Evolutionary conservation across 1,284 basidiomycete genomes (phyloP).

Genomic region (Gomphus bonarii): DNA sequence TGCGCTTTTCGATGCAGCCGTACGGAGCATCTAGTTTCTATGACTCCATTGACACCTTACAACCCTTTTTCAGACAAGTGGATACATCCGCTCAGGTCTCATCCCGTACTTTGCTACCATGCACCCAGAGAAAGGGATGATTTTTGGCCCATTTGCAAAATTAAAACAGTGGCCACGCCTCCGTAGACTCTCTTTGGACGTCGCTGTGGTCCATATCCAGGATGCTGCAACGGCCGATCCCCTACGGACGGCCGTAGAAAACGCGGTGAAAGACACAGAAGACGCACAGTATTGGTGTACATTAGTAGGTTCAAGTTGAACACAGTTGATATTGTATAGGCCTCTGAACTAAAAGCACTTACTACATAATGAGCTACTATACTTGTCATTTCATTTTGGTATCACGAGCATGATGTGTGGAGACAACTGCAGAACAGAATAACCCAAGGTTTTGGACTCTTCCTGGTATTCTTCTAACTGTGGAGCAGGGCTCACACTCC

Average conservation of each 20-base stretch:
- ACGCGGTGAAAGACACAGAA: constrained; percentile 28
- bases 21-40: constrained; percentile 15
- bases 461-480: no score
- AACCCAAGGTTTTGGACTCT: no score
- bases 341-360: background rate
- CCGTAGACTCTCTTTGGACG: constrained; percentile 13
- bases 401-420: no score
- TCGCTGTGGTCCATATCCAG: background rate
- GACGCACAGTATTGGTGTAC: constrained; percentile 35
- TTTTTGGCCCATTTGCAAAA: constrained; percentile 67
- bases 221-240: constrained; percentile 16
- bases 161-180: constrained; percentile 28
- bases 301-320: background rate
- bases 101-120: constrained; percentile 68
- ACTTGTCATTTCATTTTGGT: no score
- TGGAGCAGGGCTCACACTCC: no score
- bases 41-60: constrained; percentile 12
- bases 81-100: constrained; percentile 45
- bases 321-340: background rate
- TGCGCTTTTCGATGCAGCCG: constrained; percentile 31
- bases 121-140: constrained; percentile 57
- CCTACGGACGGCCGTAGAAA: constrained; percentile 28
- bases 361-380: no score
- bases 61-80: constrained; percentile 27
- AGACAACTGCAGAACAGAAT: no score